These are phyloP conservation scores for Exophiala mesophila DNA, from an alignment of 2,329 filamentous ascomycete genomes.

Conservation along the genomic window DNA sequence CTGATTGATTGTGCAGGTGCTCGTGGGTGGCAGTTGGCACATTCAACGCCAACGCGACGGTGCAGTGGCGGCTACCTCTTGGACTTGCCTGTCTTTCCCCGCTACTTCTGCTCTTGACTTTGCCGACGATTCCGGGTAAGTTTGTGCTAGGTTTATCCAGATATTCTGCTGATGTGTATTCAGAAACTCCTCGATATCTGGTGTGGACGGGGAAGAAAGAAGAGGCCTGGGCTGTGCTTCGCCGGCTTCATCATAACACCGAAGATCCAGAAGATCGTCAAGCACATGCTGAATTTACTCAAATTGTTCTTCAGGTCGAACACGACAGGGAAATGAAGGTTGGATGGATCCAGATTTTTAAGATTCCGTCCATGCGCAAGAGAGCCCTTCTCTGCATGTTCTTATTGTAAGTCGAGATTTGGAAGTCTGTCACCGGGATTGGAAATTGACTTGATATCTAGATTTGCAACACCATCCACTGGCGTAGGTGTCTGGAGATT, in stretches of 20 bases:
- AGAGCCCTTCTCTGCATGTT: slow-evolving; percentile 5
- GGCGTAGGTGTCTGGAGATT: neutral
- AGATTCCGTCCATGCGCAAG: slow-evolving; percentile 6
- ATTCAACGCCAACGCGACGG: neutral
- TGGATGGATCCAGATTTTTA: slow-evolving; percentile 3
- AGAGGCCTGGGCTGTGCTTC: neutral
- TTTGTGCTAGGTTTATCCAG: no score
- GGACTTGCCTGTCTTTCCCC: neutral
- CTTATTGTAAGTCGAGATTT: slow-evolving; percentile 3
- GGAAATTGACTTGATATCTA: neutral
- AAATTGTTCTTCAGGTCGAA: slow-evolving; percentile 11
- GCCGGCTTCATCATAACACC: neutral
- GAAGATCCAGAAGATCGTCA: neutral
- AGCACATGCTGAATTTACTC: slow-evolving; percentile 9
- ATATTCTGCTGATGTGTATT: no score
- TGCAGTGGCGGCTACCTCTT: slow-evolving; percentile 2
- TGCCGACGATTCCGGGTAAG: slow-evolving; percentile 1
- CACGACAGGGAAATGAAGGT: slow-evolving; percentile 9
- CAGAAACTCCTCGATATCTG: slow-evolving; percentile 4
- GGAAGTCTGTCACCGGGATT: no score
- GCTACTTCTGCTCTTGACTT: neutral
- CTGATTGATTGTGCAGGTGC: neutral
- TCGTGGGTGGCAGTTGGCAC: slow-evolving; percentile 1
- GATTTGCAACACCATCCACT: slow-evolving; percentile 1
- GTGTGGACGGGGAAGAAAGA: slow-evolving; percentile 3